Conservation (phyloP, 2,329 filamentous ascomycete genomes). For the Epichloe elymi region DNA sequence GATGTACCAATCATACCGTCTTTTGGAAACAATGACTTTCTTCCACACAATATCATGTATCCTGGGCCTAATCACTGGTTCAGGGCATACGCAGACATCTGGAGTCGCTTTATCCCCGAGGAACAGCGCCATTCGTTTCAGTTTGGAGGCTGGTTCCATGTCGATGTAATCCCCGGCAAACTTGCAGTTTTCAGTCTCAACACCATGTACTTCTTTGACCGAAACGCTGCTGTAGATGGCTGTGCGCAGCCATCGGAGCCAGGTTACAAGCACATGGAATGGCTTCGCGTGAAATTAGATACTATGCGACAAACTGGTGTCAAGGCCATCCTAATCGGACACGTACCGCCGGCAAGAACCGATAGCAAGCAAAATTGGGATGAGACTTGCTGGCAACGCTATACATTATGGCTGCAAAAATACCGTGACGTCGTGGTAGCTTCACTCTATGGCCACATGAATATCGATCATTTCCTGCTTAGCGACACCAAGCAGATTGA, state of each 20-base stretch:
- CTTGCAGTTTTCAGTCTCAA: constrained; percentile 90
- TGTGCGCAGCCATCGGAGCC: constrained; percentile 69
- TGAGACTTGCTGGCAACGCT: constrained; percentile 97
- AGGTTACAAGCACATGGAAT: constrained; percentile 90
- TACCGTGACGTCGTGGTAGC: constrained; percentile 81
- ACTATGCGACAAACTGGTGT: constrained; percentile 70
- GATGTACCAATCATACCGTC: constrained; percentile 75
- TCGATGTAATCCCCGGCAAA: constrained; percentile 76
- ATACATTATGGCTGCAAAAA: constrained; percentile 77
- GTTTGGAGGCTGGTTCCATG: constrained; percentile 87
- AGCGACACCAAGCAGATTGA: constrained; percentile 73
- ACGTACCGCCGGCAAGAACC: constrained; percentile 83
- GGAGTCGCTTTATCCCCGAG: constrained; percentile 81
- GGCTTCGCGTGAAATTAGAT: constrained; percentile 80
- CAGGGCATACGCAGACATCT: constrained; percentile 61
- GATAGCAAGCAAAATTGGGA: constrained; percentile 82
- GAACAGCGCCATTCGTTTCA: constrained; percentile 83
- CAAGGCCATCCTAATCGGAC: constrained; percentile 89
- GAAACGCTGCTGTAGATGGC: constrained; percentile 87
- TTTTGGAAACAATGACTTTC: constrained; percentile 93
- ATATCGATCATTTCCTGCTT: constrained; percentile 91
- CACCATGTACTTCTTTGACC: constrained; percentile 90
- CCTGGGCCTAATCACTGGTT: constrained; percentile 83
- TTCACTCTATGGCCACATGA: constrained; percentile 88
- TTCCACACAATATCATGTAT: constrained; percentile 88